Evolutionary conservation across 805 yeast species (phyloP), one percentile per base, ranked within the genome.

Genomic region (Monosporozyma aerobia): DNA sequence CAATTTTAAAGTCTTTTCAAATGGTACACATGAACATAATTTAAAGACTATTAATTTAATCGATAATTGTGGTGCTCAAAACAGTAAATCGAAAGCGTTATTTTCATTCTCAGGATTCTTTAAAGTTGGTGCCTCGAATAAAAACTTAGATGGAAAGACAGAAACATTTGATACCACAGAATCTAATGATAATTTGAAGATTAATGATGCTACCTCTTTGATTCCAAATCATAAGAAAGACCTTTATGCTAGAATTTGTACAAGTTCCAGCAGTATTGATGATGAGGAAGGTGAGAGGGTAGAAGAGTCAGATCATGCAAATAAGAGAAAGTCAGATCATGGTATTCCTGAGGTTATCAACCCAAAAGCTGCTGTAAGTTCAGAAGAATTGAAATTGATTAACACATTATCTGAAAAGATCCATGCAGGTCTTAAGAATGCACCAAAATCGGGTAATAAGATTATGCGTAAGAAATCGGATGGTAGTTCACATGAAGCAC

Each of bases 321-420:
- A 43, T 30, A 48, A 45, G 13, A 43, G 33, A 33, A 51, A 37
- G 2, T 27, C 47, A 2, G 44, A 55, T 16, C 43, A 47, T 27
- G 37, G 23, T 23, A 51, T 56, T 5, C 59, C 59, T 14, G 50
- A 54, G 11, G 57, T 64, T 5, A 65, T 66, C 9, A 64, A 65
- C 47, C 59, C 64, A 29, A 49, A 53, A 10, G 73, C 77, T 1
- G 80, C 81, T 1, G 79, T 80, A 37, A 81, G 81, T 40, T 75
- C 74, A 41, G 72, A 72, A 7, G 82, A 79, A 56, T 67, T 78
- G 47, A 71, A 72, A 44, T 58, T 79, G 51, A 79, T 79, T 51
- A 77, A 77, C 56, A 70, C 72, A 44, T 65, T 80, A 60, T 71
- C 77, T 51, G 77, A 73, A 22, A 75, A 72, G 55, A 79, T 79